Percentiles rank a stretch among this genome's conserved stretches.
phyloP scores from a whole-genome alignment of 2,329 filamentous ascomycete genomes.

The Pestalotiopsis sp. region DNA sequence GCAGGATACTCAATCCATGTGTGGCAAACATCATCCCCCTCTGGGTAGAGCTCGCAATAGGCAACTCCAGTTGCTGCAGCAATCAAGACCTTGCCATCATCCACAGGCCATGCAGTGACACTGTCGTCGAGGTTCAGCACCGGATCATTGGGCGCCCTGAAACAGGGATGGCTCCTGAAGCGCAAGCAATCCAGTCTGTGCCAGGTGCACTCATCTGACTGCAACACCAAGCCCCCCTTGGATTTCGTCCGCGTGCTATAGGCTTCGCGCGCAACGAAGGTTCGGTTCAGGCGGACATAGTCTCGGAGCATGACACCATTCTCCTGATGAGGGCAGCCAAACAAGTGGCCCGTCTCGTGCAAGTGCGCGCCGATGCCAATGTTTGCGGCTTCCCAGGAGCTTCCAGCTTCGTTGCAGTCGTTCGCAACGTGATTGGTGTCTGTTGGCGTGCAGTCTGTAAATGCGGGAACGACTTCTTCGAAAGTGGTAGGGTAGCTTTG shows the following conservation, averaged over 20 bases:
- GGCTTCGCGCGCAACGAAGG: conserved; percentile 78
- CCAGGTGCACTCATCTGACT: conserved; percentile 86
- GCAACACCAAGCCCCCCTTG: conserved; percentile 74
- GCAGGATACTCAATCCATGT: conserved; percentile 80
- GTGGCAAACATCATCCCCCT: conserved; percentile 80
- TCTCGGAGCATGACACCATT: conserved; percentile 91
- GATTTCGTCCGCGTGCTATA: conserved; percentile 86
- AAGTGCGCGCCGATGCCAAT: conserved; percentile 92
- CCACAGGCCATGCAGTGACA: conserved; percentile 84
- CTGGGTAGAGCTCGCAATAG: conserved; percentile 79
- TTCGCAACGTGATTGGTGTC: conserved; percentile 81
- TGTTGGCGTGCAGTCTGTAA: conserved; percentile 87
- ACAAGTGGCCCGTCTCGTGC: conserved; percentile 86
- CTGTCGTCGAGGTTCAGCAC: conserved; percentile 68
- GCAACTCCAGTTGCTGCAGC: conserved; percentile 82
- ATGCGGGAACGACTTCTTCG: conserved; percentile 87
- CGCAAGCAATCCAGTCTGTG: conserved; percentile 86
- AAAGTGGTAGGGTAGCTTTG: conserved; percentile 89
- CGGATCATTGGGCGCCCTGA: conserved; percentile 78
- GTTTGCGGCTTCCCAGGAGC: conserved; percentile 93
- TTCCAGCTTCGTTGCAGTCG: conserved; percentile 83
- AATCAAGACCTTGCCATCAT: conserved; percentile 73
- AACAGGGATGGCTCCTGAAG: conserved; percentile 89
- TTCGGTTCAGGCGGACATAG: conserved; percentile 81
- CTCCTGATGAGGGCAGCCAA: conserved; percentile 89